phyloP scores from a whole-genome alignment of 2,329 filamentous ascomycete genomes.

The Penicillium sp. region DNA sequence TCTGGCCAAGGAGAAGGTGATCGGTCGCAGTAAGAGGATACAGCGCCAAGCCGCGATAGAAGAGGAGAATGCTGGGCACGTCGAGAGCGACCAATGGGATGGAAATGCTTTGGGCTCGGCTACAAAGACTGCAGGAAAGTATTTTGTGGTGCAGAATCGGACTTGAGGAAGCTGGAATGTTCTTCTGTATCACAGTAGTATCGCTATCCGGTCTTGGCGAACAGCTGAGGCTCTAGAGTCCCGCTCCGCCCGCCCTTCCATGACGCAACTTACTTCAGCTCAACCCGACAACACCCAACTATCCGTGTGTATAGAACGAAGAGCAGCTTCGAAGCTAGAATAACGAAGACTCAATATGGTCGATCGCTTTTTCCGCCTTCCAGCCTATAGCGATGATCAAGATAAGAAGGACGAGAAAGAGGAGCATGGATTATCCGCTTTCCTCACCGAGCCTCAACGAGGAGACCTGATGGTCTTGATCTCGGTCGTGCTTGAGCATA shows the following conservation, averaged over 20 bases:
- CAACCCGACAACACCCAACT: background rate
- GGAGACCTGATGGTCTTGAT: constrained; percentile 41
- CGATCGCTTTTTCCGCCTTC: background rate
- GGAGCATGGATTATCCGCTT: constrained; percentile 39
- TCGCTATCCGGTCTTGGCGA: background rate
- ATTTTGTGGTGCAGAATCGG: constrained; percentile 66
- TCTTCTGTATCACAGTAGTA: too few relatives aligned
- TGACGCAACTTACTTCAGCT: background rate
- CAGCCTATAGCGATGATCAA: constrained; percentile 11
- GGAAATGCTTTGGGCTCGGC: constrained; percentile 70
- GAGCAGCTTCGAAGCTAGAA: background rate
- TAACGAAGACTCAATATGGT: background rate
- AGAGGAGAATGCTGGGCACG: constrained; percentile 24
- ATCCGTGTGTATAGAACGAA: too few relatives aligned
- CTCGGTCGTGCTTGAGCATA: constrained; percentile 36
- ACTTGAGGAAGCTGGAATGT: constrained; percentile 9
- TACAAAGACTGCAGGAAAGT: constrained; percentile 63
- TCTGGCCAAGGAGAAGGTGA: constrained; percentile 37
- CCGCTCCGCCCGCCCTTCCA: background rate
- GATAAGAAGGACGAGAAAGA: constrained; percentile 15
- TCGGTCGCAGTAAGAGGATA: constrained; percentile 46
- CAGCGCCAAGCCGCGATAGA: constrained; percentile 27
- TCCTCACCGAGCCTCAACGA: constrained; percentile 39
- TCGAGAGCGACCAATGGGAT: constrained; percentile 52
- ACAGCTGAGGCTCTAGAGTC: background rate